Percentiles rank a stretch among this genome's conserved stretches.
phyloP scores from a whole-genome alignment of 176 grass and related monocot species.

The Triticum monococcum region DNA sequence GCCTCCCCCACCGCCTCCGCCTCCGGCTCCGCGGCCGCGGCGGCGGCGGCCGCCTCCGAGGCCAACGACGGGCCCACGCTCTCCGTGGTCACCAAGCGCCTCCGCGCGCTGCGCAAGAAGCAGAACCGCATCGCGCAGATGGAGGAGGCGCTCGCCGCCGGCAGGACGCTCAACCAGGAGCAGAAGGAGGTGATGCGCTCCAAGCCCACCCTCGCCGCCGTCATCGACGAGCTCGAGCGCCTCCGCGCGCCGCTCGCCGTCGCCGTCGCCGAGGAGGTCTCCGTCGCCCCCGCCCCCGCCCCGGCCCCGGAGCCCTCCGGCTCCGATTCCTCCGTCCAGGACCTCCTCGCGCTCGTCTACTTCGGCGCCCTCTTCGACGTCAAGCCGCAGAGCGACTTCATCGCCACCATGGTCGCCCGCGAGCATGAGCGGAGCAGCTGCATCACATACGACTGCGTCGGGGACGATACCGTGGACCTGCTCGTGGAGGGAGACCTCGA shows the following conservation, averaged over 20 bases:
- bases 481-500: constrained; percentile 72
- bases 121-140: constrained; percentile 90
- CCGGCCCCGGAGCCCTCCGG: constrained; percentile 26
- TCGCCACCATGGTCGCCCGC: constrained; percentile 67
- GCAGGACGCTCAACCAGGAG: constrained; percentile 80
- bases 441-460: constrained; percentile 90
- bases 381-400: constrained; percentile 71
- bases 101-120: constrained; percentile 94
- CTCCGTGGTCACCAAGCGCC: constrained; percentile 79
- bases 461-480: constrained; percentile 73
- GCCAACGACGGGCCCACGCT: constrained; percentile 71
- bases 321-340: constrained; percentile 57
- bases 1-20: constrained; percentile 34
- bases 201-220: constrained; percentile 60
- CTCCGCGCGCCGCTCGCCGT: constrained; percentile 66
- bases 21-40: constrained; percentile 18
- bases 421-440: constrained; percentile 82
- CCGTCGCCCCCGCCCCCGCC: constrained; percentile 5
- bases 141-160: constrained; percentile 78
- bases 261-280: constrained; percentile 72
- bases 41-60: constrained; percentile 37
- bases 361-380: constrained; percentile 86
- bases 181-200: constrained; percentile 97
- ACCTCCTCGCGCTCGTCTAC: constrained; percentile 74
- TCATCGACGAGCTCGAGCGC: constrained; percentile 90